Conservation (phyloP, 2,329 filamentous ascomycete species). For the Ophiobolus disseminans region DNA sequence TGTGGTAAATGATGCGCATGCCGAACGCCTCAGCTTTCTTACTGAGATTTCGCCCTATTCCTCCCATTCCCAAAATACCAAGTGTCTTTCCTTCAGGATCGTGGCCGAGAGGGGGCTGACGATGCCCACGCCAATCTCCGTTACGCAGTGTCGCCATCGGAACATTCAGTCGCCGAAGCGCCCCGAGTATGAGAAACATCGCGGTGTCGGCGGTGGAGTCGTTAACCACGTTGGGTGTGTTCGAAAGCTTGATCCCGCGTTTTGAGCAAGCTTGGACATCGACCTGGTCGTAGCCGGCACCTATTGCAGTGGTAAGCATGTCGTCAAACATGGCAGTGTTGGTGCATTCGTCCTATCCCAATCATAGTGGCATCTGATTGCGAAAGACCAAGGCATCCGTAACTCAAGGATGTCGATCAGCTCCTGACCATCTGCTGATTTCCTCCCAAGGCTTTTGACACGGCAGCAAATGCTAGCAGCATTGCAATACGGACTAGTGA, state of each 20-base stretch:
- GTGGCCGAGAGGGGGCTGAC: slow-evolving; percentile 67
- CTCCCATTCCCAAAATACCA: slow-evolving; percentile 85
- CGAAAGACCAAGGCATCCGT: too few relatives aligned
- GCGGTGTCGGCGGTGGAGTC: slow-evolving; percentile 83
- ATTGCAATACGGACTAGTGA: neutral
- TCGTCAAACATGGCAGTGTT: neutral
- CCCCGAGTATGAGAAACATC: slow-evolving; percentile 82
- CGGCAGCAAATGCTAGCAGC: neutral
- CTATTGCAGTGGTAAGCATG: slow-evolving; percentile 47
- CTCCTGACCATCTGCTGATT: too few relatives aligned
- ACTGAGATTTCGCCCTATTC: slow-evolving; percentile 80
- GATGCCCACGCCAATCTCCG: slow-evolving; percentile 70
- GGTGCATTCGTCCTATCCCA: neutral
- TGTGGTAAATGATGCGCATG: slow-evolving; percentile 78
- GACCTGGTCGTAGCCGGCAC: slow-evolving; percentile 86
- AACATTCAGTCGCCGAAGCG: slow-evolving; percentile 74
- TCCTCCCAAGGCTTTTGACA: too few relatives aligned
- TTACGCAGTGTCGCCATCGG: slow-evolving; percentile 70
- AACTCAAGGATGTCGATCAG: too few relatives aligned
- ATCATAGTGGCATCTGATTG: too few relatives aligned
- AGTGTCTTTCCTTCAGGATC: slow-evolving; percentile 81
- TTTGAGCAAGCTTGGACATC: slow-evolving; percentile 74
- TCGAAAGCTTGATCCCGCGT: slow-evolving; percentile 73
- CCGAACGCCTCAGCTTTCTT: slow-evolving; percentile 77
- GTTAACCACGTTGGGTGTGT: slow-evolving; percentile 81